Evolutionary conservation across 2,329 filamentous ascomycete genomes (phyloP), one percentile per base, ranked within the genome.

Genomic region (Pestalotiopsis sp.): DNA sequence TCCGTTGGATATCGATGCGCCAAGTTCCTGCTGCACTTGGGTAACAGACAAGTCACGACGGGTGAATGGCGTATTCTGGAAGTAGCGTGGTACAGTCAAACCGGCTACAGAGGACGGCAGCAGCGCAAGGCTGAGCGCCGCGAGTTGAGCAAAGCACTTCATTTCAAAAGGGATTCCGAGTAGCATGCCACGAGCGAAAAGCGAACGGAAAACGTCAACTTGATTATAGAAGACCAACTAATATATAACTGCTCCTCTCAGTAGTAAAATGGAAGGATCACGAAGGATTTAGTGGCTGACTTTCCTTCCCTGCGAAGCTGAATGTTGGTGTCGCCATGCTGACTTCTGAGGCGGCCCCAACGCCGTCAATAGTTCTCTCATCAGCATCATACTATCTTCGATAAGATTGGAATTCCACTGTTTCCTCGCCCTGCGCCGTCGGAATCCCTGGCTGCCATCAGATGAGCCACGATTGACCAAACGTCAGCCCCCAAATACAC

Each of bases 41-140:
- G 52, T 17, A 23, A 45, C 38, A 2, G 36, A 41, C 20, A 68
- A 11, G 3, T 69, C 23, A 36, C 66, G 68, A 41, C 68, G 66
- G 2, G 68, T 66, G 27, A 66, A 41, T n/a, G 14, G 61, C 27
- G 14, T 5, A 20, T 31, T 23, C 41, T 66, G 56, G 56, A 58
- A 69, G 23, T 69, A 69, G n/a, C 36, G 38, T 11, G 64, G 64
- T 11, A 63, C 36, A 59, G 25, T 31, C 20, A 45, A 68, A 68
- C 49, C 56, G 25, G 61, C 23, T 13, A 70, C 62, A 9, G 68
- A 3, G 56, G 56, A 57, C 38, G 20, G 17, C 3, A 58, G 20
- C 14, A 58, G 20, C 56, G 56, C 56, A 25, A 58, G 56, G 56
- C 13, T 52, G 45, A 52, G 45, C 9, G 45, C 45, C 45, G 45